Base-by-base conservation (phyloP, 2,329 filamentous ascomycete species). In the Aspergillus ustus region DNA sequence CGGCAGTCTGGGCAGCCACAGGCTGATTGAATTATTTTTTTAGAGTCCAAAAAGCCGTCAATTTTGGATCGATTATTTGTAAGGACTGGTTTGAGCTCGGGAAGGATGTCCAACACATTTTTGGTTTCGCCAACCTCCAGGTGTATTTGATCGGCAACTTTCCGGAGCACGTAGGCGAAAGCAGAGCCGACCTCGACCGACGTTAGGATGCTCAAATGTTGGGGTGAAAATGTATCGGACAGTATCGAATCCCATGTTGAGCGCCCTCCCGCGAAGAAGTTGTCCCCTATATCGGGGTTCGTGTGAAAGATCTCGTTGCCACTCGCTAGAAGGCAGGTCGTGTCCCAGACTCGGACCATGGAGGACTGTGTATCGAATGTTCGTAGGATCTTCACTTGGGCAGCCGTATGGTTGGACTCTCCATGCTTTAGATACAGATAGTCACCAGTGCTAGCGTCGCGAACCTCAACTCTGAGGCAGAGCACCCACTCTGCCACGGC, bases 221-320 rank as follows among this genome's bases (percentile, higher is more conserved):
- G 4, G 34, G 17, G 13, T 7, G 22, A 28, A n/a, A 52, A 52
- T 8, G 49, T 52, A 34, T 52, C 49, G 7, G 49, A 52, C 8
- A 52, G 25, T 31, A 52, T 52, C 29, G 49, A 52, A n/a, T 48
- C 45, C 49, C 49, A 52, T n/a, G 49, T 52, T 7, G 49, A 52
- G n/a, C 49, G 25, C 11, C 49, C 49, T 34, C 22, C 49, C 6
- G 49, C 25, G 31, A 52, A 52, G 9, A 31, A n/a, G 5, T 31
- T 52, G 19, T 19, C 49, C 31, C 22, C 49, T 8, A 17, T 34
- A 4, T 37, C 22, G 8, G 25, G n/a, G 15, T 5, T n/a, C 19
- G 19, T 13, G 29, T 52, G 11, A 8, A 52, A 31, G 49, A 52
- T 52, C 11, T 22, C 25, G 31, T 9, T 20, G 20, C 49, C 13